phyloP scores from a whole-genome alignment of 306 rosid species.

The Lathyrus sativus region DNA sequence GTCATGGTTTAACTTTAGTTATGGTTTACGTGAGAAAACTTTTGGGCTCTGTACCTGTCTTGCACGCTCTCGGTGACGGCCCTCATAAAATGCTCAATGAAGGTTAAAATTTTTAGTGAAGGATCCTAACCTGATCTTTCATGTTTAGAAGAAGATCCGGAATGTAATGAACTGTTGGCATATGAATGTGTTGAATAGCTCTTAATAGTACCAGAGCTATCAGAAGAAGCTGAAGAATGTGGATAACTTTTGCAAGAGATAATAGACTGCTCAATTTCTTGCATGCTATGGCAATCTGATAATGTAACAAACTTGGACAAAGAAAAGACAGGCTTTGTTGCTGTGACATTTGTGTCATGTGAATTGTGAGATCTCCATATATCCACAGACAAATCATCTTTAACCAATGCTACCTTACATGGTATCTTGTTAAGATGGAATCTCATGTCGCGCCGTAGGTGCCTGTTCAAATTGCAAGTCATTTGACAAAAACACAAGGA shows the following conservation, averaged over 20 bases:
- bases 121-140: constrained; percentile 59
- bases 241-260: constrained; percentile 43
- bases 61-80: no score
- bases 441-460: constrained; percentile 60
- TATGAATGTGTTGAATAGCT: constrained; percentile 38
- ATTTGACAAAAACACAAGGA: background rate
- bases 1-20: no score
- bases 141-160: constrained; percentile 45
- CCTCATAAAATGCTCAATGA: background rate
- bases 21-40: no score
- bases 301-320: constrained; percentile 56
- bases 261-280: constrained; percentile 46
- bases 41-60: no score
- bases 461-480: constrained; percentile 49
- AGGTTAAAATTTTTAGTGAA: background rate
- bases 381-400: constrained; percentile 54
- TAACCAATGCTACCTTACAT: constrained; percentile 64
- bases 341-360: constrained; percentile 38
- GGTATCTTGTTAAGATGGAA: constrained; percentile 62
- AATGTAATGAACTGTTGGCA: constrained; percentile 37
- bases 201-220: constrained; percentile 34
- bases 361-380: constrained; percentile 43
- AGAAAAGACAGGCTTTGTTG: constrained; percentile 49
- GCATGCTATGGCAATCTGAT: constrained; percentile 31
- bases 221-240: constrained; percentile 36